phyloP scores from a whole-genome alignment of 352 stramenopile genomes.

The Hyaloperonospora brassicae region DNA sequence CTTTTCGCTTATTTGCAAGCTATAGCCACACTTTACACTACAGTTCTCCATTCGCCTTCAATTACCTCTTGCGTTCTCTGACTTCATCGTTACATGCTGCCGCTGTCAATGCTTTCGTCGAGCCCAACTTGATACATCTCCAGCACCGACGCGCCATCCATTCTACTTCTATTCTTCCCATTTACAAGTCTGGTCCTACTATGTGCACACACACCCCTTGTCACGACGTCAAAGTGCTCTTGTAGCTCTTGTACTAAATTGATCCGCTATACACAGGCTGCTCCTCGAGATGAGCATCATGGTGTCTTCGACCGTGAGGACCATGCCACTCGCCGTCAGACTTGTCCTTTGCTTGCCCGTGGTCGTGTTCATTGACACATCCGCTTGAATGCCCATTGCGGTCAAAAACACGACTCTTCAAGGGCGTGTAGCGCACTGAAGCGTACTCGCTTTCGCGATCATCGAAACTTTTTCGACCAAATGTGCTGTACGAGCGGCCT shows the following conservation, averaged over 20 bases:
- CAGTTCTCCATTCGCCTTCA: no score
- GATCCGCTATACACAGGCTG: conserved; percentile 27
- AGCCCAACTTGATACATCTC: no score
- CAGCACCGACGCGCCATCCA: no score
- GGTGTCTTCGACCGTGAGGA: conserved; percentile 18
- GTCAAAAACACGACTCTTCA: conserved; percentile 18
- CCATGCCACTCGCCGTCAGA: conserved; percentile 16
- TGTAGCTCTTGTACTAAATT: conserved; percentile 17
- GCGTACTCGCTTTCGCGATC: conserved; percentile 40
- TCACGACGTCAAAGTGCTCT: no score
- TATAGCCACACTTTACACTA: no score
- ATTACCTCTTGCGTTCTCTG: no score
- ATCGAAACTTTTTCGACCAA: conserved; percentile 42
- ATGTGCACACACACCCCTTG: no score
- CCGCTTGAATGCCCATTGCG: conserved; percentile 17
- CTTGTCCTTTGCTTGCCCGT: conserved; percentile 14
- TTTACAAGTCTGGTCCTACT: no score
- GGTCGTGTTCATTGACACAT: conserved; percentile 8
- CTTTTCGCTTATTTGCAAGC: no score
- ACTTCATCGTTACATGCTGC: no score
- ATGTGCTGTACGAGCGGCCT: conserved; percentile 28
- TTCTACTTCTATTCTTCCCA: no score
- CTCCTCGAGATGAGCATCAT: conserved; percentile 18
- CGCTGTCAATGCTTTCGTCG: no score
- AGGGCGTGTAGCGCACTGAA: conserved; percentile 25